Percentiles rank a stretch among this genome's conserved stretches.
Evolutionary conservation across 176 grass and related monocot species (phyloP).

Genomic region (Eremochloa ophiuroides): DNA sequence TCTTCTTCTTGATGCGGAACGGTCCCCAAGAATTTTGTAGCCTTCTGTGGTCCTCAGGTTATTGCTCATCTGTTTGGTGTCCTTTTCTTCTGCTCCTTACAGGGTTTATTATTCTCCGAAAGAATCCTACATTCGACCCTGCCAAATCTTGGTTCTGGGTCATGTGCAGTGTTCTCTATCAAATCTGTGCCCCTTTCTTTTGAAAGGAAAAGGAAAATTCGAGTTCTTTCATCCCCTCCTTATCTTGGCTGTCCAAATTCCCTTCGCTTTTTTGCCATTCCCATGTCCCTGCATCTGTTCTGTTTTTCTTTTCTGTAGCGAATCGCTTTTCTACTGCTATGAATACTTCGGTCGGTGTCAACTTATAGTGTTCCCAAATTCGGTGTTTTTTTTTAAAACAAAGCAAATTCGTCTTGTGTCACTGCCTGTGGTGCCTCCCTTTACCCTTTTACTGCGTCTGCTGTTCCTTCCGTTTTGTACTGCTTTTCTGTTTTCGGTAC

Average conservation of each 20-base stretch:
- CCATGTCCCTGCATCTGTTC: not conserved
- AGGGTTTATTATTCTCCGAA: not conserved
- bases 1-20: constrained; percentile 20
- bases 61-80: constrained; percentile 6
- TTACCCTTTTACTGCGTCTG: not conserved
- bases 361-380: not conserved
- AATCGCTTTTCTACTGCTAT: not conserved
- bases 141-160: not conserved
- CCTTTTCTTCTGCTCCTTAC: not conserved
- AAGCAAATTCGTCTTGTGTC: not conserved
- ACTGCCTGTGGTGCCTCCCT: constrained; percentile 7
- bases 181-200: not conserved
- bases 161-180: not conserved
- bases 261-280: not conserved
- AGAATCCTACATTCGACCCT: not conserved
- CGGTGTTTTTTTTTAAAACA: not conserved
- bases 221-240: not conserved
- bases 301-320: not conserved
- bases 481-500: not conserved
- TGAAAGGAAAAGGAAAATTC: not conserved
- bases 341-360: too few relatives aligned
- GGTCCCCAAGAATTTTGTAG: not conserved
- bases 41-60: constrained; percentile 36
- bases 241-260: not conserved
- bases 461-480: not conserved